phyloP scores from a whole-genome alignment of 331 rosid species.

The Acacia concinna region DNA sequence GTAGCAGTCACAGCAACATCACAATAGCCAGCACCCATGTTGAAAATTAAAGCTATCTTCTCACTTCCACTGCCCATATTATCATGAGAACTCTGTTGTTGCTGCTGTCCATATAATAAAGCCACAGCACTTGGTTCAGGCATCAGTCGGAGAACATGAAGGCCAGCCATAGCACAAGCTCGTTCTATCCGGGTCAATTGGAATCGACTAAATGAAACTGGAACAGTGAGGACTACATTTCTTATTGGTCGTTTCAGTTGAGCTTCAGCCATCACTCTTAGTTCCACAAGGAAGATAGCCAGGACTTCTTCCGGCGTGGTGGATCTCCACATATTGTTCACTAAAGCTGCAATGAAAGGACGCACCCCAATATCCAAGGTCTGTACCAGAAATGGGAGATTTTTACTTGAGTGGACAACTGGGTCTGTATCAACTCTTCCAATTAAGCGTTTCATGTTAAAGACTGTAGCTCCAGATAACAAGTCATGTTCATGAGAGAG shows the following conservation, averaged over 20 bases:
- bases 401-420: slow-evolving; percentile 66
- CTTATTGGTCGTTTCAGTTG: slow-evolving; percentile 60
- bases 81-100: slow-evolving; percentile 57
- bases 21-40: slow-evolving; percentile 89
- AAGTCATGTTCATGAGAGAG: slow-evolving; percentile 58
- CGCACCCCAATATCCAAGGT: slow-evolving; percentile 83
- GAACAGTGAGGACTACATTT: slow-evolving; percentile 76
- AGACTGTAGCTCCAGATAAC: slow-evolving; percentile 75
- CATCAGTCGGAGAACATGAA: slow-evolving; percentile 73
- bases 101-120: slow-evolving; percentile 73
- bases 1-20: slow-evolving; percentile 82
- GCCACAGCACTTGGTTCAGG: slow-evolving; percentile 97
- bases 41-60: slow-evolving; percentile 80
- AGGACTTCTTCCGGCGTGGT: slow-evolving; percentile 83
- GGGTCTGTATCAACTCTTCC: slow-evolving; percentile 93
- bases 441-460: slow-evolving; percentile 86
- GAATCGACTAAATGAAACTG: slow-evolving; percentile 84
- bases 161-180: slow-evolving; percentile 94
- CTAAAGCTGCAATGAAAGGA: slow-evolving; percentile 78
- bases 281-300: slow-evolving; percentile 70
- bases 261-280: slow-evolving; percentile 62
- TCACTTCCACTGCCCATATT: slow-evolving; percentile 61
- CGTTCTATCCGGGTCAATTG: slow-evolving; percentile 76
- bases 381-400: slow-evolving; percentile 88
- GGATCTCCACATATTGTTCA: slow-evolving; percentile 77